Base-by-base conservation (phyloP, 139 green algal species). In the Closterium sp. region DNA sequence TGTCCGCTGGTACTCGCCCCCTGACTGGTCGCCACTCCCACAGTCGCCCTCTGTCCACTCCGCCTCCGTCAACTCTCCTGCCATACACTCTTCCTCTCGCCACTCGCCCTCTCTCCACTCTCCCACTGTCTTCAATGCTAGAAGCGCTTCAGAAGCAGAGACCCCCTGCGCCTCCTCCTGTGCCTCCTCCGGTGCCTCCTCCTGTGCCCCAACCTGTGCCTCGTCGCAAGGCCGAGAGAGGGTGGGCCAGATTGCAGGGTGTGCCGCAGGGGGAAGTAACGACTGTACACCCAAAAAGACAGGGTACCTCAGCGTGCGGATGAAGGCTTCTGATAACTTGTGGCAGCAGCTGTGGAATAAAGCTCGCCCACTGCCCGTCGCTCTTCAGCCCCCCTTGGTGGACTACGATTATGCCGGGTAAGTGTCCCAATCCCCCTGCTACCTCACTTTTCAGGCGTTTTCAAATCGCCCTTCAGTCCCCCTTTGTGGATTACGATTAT, bases 1-100 rank as follows among this genome's bases (percentile, higher is more conserved):
- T 94, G 88, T 98, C 66, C 85, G 95, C n/a, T 98, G 97, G 97
- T 95, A 97, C 94, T 97, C 95, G 0, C 97, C 96, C 8, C 90
- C 76, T 28, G 97, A 98, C 91, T 96, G 87, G 87, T 55, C 87
- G 36, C 32, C 34, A 86, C 28, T 91, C 36, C 89, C 85, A 12
- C 28, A 92, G n/a, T 86, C 83, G 83, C 83, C 83, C n/a, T 34
- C 83, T 9, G 30, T 33, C 12, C 83, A 32, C n/a, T 86, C 83
- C 8, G 21, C 83, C n/a, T 86, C 55, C 16, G 16, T 19, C 0
- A 76, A 76, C 23, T 19, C 55, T 76, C 55, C 55, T 19, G 25
- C 55, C 25, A 19, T 76, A 76, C 55, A 76, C 23, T 28, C 55
- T 6, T 19, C 55, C 55, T 28, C 55, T 76, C 55, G 9, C 55